phyloP scores from a whole-genome alignment of 176 grass and related monocot genomes.

The Elaeis guineensis region DNA sequence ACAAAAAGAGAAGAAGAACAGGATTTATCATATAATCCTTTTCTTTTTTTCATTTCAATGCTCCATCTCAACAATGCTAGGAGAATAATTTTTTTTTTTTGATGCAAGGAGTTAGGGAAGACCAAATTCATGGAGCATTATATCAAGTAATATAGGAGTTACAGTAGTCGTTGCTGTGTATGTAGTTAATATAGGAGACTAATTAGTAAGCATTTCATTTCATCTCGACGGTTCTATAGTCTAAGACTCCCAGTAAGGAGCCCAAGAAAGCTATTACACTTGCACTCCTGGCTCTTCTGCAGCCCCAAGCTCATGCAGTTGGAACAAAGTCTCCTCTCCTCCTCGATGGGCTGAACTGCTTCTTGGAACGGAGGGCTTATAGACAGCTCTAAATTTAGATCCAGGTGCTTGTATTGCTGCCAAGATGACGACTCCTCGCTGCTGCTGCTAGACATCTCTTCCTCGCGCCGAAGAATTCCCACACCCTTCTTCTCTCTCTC shows the following conservation, averaged over 20 bases:
- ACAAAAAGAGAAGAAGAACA: no score
- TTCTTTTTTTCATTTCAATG: no score
- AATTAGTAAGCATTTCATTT: not conserved
- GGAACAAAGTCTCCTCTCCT: not conserved
- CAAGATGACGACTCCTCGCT: not conserved
- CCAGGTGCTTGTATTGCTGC: not conserved
- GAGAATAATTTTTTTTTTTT: no score
- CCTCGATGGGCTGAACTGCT: not conserved
- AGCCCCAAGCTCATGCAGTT: not conserved
- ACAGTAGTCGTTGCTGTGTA: no score
- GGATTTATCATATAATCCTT: no score
- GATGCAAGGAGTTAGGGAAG: no score
- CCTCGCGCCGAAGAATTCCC: not conserved
- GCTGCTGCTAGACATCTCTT: not conserved
- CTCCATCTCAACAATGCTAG: no score
- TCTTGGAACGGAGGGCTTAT: not conserved
- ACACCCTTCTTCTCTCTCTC: not conserved
- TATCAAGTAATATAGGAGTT: no score
- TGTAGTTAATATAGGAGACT: no score
- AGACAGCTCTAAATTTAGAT: conserved; percentile 12
- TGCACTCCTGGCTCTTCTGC: conserved; percentile 9
- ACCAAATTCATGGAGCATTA: no score
- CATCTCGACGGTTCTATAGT: conserved; percentile 10
- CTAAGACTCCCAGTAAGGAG: not conserved
- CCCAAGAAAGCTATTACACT: not conserved